A percentile compares a stretch with the other conserved stretches of the same genome.
phyloP scores from a whole-genome alignment of 2,329 filamentous ascomycete species.

The Zasmidium cellare region DNA sequence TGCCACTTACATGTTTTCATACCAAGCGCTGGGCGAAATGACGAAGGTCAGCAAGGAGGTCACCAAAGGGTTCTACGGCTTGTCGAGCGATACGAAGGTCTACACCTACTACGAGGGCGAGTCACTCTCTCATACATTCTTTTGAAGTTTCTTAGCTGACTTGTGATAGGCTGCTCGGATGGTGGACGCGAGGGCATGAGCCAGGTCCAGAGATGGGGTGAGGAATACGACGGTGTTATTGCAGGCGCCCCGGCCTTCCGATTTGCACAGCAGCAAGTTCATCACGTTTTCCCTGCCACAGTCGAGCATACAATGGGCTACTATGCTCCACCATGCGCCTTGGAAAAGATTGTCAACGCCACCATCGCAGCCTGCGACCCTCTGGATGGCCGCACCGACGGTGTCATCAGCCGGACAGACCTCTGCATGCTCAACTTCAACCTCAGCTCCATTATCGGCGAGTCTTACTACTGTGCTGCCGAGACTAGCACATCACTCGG shows the following conservation, averaged over 20 bases:
- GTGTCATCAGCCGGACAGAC: slow-evolving; percentile 52
- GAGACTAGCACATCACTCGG: slow-evolving; percentile 20
- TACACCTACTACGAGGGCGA: slow-evolving; percentile 48
- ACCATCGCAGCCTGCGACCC: slow-evolving; percentile 57
- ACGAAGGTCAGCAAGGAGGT: slow-evolving; percentile 47
- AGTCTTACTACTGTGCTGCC: slow-evolving; percentile 45
- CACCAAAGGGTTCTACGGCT: slow-evolving; percentile 39
- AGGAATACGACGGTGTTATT: slow-evolving; percentile 48
- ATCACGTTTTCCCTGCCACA: slow-evolving; percentile 42
- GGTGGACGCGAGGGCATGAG: slow-evolving; percentile 51
- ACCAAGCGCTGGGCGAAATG: slow-evolving; percentile 54
- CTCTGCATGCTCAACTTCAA: slow-evolving; percentile 51
- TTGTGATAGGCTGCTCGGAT: slow-evolving; percentile 52
- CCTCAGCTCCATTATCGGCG: slow-evolving; percentile 47
- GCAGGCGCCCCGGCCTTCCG: slow-evolving; percentile 49
- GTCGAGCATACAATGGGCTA: slow-evolving; percentile 43
- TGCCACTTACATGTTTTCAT: slow-evolving; percentile 50
- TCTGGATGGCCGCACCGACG: slow-evolving; percentile 55
- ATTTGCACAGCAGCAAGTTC: slow-evolving; percentile 46
- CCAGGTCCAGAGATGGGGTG: slow-evolving; percentile 52
- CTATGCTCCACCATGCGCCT: slow-evolving; percentile 44
- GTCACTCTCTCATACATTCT: too few relatives aligned
- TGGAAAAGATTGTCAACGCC: slow-evolving; percentile 53
- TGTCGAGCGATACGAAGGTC: slow-evolving; percentile 23
- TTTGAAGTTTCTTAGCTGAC: background rate